Base-by-base conservation (phyloP, 2,329 filamentous ascomycete species). In the Thelonectria rubi region DNA sequence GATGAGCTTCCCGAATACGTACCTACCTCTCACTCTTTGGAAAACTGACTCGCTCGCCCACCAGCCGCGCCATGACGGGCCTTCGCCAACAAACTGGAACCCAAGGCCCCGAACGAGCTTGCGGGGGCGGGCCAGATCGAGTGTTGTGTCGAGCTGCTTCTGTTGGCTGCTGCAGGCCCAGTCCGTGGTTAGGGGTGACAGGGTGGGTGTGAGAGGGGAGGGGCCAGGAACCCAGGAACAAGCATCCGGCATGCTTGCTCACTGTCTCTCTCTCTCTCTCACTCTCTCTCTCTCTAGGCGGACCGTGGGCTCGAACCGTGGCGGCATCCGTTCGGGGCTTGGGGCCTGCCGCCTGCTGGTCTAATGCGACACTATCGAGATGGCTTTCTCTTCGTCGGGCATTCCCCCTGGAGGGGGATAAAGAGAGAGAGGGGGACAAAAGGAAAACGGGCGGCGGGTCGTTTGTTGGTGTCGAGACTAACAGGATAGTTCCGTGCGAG, bases 121-220 rank as follows among this genome's bases (percentile, higher is more conserved):
- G 69, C 69, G 69, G 69, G 69, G 69, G 69, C 63, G 69, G 69
- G 65, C 69, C 67, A 70, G 67, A 59, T 60, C 58, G 50, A 48
- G 49, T 37, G 46, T 61, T 51, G 60, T 42, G 50, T 60, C 54
- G 63, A 55, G n/a, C n/a, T n/a, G n/a, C n/a, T 63, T 56, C 54
- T 49, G 43, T 47, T 47, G 53, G 45, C 6, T 15, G 34, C 8
- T 30, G 26, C 26, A 30, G 21, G n/a, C n/a, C n/a, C n/a, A 24
- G 21, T 24, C 4, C 3, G 21, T 7, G 7, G 21, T 24, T 3
- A 24, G 3, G 21, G 7, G 21, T 24, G 21, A 4, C 4, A 24
- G 21, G 4, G 21, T 24, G 4, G 21, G 26, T 30, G 26, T 9
- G 26, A 30, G 26, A 30, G 7, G 24, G 24, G 2, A 30, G 7